Evolutionary conservation across 139 green algal genomes (phyloP).

Genomic region (Chlorella sp.): DNA sequence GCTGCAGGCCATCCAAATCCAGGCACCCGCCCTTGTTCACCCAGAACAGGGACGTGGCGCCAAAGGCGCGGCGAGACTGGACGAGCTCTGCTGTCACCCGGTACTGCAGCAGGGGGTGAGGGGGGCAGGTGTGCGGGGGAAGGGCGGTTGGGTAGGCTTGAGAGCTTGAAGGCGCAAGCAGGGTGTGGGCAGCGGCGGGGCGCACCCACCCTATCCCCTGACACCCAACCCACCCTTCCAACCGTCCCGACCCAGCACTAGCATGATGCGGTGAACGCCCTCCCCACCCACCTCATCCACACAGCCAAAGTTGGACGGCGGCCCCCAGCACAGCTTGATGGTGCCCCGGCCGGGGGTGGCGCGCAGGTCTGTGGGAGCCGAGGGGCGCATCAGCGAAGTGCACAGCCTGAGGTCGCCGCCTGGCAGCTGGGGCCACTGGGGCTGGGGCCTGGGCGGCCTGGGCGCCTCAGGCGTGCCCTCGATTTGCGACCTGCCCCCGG

Average conservation of each 20-base stretch:
- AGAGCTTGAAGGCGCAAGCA: not conserved
- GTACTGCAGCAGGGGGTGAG: not conserved
- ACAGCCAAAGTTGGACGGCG: not conserved
- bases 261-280: too few relatives aligned
- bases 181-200: not conserved
- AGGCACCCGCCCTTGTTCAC: conserved; percentile 6
- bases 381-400: not conserved
- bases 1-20: not conserved
- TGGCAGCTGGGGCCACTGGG: not conserved
- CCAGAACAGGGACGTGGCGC: not conserved
- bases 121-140: too few relatives aligned
- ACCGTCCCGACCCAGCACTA: too few relatives aligned
- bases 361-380: not conserved
- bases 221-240: too few relatives aligned
- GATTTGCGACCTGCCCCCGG: not conserved
- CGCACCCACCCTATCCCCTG: not conserved
- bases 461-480: not conserved
- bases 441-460: not conserved
- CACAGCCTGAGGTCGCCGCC: not conserved
- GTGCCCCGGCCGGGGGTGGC: not conserved
- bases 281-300: not conserved
- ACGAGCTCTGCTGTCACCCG: not conserved
- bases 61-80: not conserved
- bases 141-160: not conserved
- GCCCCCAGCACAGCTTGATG: conserved; percentile 12